Evolutionary conservation across 176 grass and related monocot genomes (phyloP).

Genomic region (Triticum timopheevii): DNA sequence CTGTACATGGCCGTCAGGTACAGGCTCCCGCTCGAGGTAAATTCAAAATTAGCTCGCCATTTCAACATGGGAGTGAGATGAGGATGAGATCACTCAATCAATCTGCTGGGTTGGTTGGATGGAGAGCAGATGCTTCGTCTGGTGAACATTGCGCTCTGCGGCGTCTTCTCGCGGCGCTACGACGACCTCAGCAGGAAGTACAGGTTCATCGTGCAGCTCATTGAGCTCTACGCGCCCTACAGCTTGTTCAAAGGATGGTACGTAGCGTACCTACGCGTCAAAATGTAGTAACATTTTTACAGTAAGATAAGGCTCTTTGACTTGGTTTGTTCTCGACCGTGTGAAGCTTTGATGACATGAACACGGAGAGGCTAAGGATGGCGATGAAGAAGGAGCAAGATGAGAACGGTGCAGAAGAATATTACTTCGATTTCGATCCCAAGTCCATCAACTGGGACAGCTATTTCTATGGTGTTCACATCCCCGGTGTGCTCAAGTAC

Average conservation of each 20-base stretch:
- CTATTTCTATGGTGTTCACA: background rate
- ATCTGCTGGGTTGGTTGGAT: background rate
- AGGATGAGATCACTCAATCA: background rate
- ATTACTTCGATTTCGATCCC: background rate
- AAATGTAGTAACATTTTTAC: background rate
- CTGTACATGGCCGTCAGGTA: background rate
- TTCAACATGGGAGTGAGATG: background rate
- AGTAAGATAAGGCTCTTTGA: background rate
- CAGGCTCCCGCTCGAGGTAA: background rate
- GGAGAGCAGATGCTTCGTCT: background rate
- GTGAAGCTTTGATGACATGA: slow-evolving; percentile 1
- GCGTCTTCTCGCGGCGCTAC: background rate
- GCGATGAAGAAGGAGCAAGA: background rate
- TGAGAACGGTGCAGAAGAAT: background rate
- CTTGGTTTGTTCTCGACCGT: background rate
- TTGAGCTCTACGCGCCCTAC: slow-evolving; percentile 2
- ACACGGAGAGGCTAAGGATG: background rate
- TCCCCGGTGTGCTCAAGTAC: slow-evolving; percentile 4
- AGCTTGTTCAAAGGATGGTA: slow-evolving; percentile 1
- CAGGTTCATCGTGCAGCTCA: slow-evolving; percentile 3
- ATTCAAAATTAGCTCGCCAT: background rate
- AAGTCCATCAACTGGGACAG: background rate
- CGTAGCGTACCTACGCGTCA: background rate
- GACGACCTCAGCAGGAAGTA: slow-evolving; percentile 3
- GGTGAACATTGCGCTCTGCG: background rate